Evolutionary conservation across 352 stramenopile genomes (phyloP), one percentile per base, ranked within the genome.

Genomic region (Globisporangium lucens): DNA sequence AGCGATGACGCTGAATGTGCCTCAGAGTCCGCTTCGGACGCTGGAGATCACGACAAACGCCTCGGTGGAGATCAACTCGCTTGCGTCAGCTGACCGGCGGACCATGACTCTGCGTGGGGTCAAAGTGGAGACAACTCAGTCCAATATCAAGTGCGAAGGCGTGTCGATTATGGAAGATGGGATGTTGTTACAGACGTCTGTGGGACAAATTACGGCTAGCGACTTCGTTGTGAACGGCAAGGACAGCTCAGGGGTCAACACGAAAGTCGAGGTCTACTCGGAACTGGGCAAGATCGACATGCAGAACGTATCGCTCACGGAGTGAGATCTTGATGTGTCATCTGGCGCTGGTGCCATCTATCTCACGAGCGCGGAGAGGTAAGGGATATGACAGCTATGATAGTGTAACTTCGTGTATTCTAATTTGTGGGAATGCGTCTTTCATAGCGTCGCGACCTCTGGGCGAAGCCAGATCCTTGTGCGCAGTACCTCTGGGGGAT

Each of bases 391-490:
- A 33, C 7, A 13, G 6, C 30, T 13, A 9, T 35, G 20, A 56
- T 8, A 15, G 20, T 55, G 36, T 33, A 13, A 2, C 22, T 22
- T 33, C 2, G 29, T 43, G 5, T 20, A 12, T 33, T 35, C n/a
- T 51, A 24, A 49, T 49, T n/a, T 8, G 15, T 10, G 41, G 7
- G 17, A 24, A 12, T 22, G n/a, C 38, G 27, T 22, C 13, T 36
- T 52, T 58, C 24, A 10, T 51, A 91, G 83, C 47, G 76, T 72
- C 27, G 73, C 78, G 9, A 81, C 76, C 17, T 63, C 71, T 30
- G 85, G 85, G 2, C 78, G 82, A 36, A 91, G 83, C 51, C 76
- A 74, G 36, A 74, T 93, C 3, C 52, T 69, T 53, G 74, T 74
- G 4, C 75, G 75, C 49, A 91, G 76, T 49, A 72, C 52, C 1